Evolutionary conservation across 2,329 filamentous ascomycete genomes (phyloP).

Genomic region (Trichoderma koningiopsis): DNA sequence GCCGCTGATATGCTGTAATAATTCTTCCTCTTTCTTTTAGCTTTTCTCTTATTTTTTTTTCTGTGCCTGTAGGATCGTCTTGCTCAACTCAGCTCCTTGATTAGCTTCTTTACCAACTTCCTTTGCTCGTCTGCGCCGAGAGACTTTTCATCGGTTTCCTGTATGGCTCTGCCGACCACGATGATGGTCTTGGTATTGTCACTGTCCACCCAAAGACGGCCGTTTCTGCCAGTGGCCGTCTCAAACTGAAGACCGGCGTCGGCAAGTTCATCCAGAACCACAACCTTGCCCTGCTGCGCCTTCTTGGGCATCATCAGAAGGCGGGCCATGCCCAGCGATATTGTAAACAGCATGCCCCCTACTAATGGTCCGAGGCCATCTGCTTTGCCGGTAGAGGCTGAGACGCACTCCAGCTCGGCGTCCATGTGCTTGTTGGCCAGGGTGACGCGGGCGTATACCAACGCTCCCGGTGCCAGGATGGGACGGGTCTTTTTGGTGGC

Average conservation of each 20-base stretch:
- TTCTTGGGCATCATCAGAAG: slow-evolving; percentile 69
- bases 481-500: slow-evolving; percentile 92
- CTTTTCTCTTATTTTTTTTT: neutral
- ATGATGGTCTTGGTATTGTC: slow-evolving; percentile 72
- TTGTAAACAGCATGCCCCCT: slow-evolving; percentile 82
- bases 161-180: slow-evolving; percentile 75
- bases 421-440: slow-evolving; percentile 82
- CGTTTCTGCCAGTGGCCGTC: slow-evolving; percentile 90
- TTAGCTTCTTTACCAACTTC: slow-evolving; percentile 66
- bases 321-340: slow-evolving; percentile 81
- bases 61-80: neutral
- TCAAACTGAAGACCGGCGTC: slow-evolving; percentile 81
- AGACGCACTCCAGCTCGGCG: slow-evolving; percentile 87
- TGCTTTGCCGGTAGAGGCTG: slow-evolving; percentile 80
- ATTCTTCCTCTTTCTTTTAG: neutral
- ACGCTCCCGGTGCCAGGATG: slow-evolving; percentile 68
- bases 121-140: slow-evolving; percentile 68
- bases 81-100: slow-evolving; percentile 51
- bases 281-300: slow-evolving; percentile 63
- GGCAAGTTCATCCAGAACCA: slow-evolving; percentile 78
- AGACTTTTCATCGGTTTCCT: slow-evolving; percentile 71
- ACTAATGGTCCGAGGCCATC: slow-evolving; percentile 83
- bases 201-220: slow-evolving; percentile 87
- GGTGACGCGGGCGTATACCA: slow-evolving; percentile 86
- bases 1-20: neutral